Base-by-base conservation (phyloP, 2,329 filamentous ascomycete species). In the Talaromyces sp. region DNA sequence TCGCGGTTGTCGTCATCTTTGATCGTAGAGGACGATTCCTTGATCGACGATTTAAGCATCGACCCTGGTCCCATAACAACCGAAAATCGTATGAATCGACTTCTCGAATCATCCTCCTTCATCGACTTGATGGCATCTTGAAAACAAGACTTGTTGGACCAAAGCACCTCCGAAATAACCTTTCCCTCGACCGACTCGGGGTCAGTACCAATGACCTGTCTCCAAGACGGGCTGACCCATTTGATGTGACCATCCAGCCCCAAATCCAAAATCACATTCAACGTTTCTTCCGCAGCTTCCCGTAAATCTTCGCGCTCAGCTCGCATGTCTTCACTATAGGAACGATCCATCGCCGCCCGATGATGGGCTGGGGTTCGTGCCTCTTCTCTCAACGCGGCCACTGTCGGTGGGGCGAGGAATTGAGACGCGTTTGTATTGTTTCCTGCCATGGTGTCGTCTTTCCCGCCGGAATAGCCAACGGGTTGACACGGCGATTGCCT, bases 191-290 rank as follows among this genome's bases (percentile, higher is more conserved):
- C 88, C 7, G 86, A 84, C 51, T 91, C 88, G 45, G 89, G 85
- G 53, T 86, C 81, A 3, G 91, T 94, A 66, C 95, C 95, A 67
- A 98, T 90, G 59, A 99, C 90, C 72, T 98, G 93, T 67, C 88
- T 87, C 95, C 95, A 99, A 17, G 94, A 97, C 13, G 93, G 92
- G 76, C 94, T 98, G 72, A 96, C 93, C 92, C 95, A 99, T 79
- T 93, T 91, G 73, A 99, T 90, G 67, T 88, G 90, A 69, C 92
- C 92, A 74, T 97, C 91, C 64, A 98, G 85, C 73, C 93, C 92
- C 69, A 99, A 84, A 80, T 99, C 94, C 75, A 99, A 86, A 76
- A 99, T 97, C 69, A 96, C 91, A 78, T 98, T 99, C 76, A 97
- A 85, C 25, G 93, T 97, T 81, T 97, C 92, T 80, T 98, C 94